Evolutionary conservation across 805 yeast genomes (phyloP), one percentile per base, ranked within the genome.

Genomic region (Wickerhamomyces tratensis): DNA sequence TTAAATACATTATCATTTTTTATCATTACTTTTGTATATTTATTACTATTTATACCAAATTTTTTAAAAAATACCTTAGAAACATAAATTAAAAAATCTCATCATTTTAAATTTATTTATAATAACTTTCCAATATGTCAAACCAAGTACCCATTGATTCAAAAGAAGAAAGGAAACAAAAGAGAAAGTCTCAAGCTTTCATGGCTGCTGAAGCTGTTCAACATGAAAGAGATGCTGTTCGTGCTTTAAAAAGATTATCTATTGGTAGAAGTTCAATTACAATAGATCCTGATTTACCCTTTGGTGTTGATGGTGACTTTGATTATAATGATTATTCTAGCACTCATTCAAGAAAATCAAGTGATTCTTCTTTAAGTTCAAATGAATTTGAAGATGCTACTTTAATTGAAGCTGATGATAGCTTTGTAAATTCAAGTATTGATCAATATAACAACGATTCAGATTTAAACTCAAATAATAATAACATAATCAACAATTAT

Each of bases 141-240:
- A 29, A 29, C 11, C 8, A 29, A 9, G 6, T 31, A 31, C 34
- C 34, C 34, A 31, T 6, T 12, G 5, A 6, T 20, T 20, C 20
- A 20, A 20, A 20, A 20, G 20, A 20, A 20, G 20, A 20, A 20
- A 20, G 2, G 20, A 41, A 40, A 34, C 55, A 61, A 10, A 65
- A 64, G 43, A 51, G 73, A 37, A 67, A 68, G 44, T 66, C 74
- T 43, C 64, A 75, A 53, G 66, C 69, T 40, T 50, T 68, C 37
- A 71, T 74, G 33, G 94, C 94, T 2, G 88, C 86, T 4, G 78
- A 78, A 51, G 86, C 87, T 6, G 75, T 85, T 38, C 86, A 84
- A 53, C 79, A 76, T 46, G 93, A 85, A 55, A 70, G 82, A 47
- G 77, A 78, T 59, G 77, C 79, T 57, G 85, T 85, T 46, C 77